Evolutionary conservation across 2,329 filamentous ascomycete species (phyloP), one percentile per base, ranked within the genome.

Genomic region (Neofusicoccum parvum): DNA sequence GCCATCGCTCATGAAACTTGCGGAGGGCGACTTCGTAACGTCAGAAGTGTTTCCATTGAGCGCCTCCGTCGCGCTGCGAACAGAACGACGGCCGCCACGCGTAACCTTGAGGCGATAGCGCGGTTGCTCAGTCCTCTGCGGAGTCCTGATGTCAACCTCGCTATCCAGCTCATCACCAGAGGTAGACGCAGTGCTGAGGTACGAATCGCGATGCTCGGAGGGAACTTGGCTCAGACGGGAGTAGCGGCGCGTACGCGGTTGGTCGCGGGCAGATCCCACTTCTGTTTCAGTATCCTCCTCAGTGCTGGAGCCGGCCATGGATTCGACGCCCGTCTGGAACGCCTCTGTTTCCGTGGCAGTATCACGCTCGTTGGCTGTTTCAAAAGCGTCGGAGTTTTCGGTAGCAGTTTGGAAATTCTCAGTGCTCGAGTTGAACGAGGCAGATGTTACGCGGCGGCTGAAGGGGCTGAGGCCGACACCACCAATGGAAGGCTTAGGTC

Each of bases 311-410:
- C 84, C 84, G 63, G 82, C 83, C 68, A 88, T 80, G 67, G 83
- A 88, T 74, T 98, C 95, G 15, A 88, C 87, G n/a, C 92, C 93
- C 3, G 94, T 97, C 76, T 96, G 91, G 86, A 98, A 98, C 68
- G 92, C 92, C 70, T 98, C 94, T 11, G 93, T 96, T 79, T 96
- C 94, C 0, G 92, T 97, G 12, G 83, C 86, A 7, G 81, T 85
- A 36, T 86, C 86, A 34, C 88, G 88, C 78, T 97, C 94, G 72
- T 96, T 92, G 27, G 89, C 89, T 49, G 89, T 91, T 74, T 91
- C 88, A 67, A 91, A 91, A 46, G 83, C 85, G 74, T 88, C 87
- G 34, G 82, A 82, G 48, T 79, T 80, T 12, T 66, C 65, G 67
- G 92, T 92, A 43, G 92, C 91, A 5, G 91, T 94, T 66, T 95